Evolutionary conservation across 768 basidiomycete species (phyloP).

Genomic region (Kwoniella dendrophila): DNA sequence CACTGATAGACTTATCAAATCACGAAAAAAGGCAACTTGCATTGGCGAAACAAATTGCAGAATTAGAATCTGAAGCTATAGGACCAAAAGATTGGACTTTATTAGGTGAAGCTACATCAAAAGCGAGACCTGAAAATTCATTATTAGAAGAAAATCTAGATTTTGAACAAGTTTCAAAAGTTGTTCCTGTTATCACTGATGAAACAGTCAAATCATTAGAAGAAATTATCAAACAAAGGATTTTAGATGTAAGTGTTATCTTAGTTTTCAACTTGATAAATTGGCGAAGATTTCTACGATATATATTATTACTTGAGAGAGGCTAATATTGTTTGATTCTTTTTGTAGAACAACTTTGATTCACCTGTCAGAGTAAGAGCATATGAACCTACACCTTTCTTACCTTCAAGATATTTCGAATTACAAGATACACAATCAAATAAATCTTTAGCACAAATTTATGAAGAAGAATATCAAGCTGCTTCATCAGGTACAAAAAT

Average conservation of each 20-base stretch:
- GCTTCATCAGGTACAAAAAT: slow-evolving; percentile 63
- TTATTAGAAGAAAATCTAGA: slow-evolving; percentile 92
- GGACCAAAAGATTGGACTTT: slow-evolving; percentile 89
- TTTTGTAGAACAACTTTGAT: slow-evolving; percentile 68
- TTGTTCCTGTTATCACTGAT: slow-evolving; percentile 86
- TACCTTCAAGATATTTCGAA: slow-evolving; percentile 86
- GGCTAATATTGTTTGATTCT: not conserved
- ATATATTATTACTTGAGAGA: no score
- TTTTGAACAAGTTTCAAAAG: slow-evolving; percentile 85
- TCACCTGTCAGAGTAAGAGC: slow-evolving; percentile 84
- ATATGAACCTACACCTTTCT: slow-evolving; percentile 79
- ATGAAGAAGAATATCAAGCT: slow-evolving; percentile 86
- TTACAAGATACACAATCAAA: slow-evolving; percentile 83
- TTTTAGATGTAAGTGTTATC: slow-evolving; percentile 66
- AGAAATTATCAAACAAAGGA: slow-evolving; percentile 85
- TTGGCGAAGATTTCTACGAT: not conserved
- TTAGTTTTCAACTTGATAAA: not conserved
- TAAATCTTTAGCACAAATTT: slow-evolving; percentile 90
- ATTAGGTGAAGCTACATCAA: slow-evolving; percentile 83
- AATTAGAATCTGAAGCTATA: slow-evolving; percentile 83
- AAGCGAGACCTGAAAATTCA: slow-evolving; percentile 83
- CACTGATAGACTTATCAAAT: slow-evolving; percentile 63
- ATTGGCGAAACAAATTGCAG: slow-evolving; percentile 74
- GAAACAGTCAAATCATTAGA: slow-evolving; percentile 78
- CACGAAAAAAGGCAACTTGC: slow-evolving; percentile 77